phyloP scores from a whole-genome alignment of 2,329 filamentous ascomycete species.

The Claviceps africana region DNA sequence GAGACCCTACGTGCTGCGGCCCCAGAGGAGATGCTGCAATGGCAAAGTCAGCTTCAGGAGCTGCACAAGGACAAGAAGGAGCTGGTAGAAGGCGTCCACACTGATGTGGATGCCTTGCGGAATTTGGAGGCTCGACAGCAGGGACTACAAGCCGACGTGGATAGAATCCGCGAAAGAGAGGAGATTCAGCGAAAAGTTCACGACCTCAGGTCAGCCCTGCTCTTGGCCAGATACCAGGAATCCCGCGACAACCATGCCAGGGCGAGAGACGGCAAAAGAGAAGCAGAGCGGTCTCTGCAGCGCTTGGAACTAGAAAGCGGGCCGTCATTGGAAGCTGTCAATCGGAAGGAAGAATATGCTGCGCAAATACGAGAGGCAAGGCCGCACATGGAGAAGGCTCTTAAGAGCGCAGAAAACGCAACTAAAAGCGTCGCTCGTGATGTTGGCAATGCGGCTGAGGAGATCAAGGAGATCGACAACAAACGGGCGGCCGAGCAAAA shows the following conservation, averaged over 20 bases:
- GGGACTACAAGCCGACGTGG: constrained; percentile 66
- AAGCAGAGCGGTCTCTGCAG: constrained; percentile 41
- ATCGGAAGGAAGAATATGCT: constrained; percentile 55
- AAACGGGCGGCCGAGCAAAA: constrained; percentile 38
- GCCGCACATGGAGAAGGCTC: constrained; percentile 35
- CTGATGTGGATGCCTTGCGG: constrained; percentile 47
- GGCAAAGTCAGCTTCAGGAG: constrained; percentile 61
- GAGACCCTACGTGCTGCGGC: constrained; percentile 85
- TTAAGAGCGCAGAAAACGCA: constrained; percentile 39
- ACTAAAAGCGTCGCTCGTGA: constrained; percentile 31
- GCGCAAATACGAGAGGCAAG: constrained; percentile 41
- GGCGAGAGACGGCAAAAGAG: constrained; percentile 40
- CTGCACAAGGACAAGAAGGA: constrained; percentile 55
- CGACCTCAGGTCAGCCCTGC: constrained; percentile 50
- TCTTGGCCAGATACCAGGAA: constrained; percentile 50
- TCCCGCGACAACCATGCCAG: constrained; percentile 32
- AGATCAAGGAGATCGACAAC: constrained; percentile 28
- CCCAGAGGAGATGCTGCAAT: constrained; percentile 61
- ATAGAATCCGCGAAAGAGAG: constrained; percentile 64
- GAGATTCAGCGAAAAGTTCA: constrained; percentile 50
- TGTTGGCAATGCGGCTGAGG: constrained; percentile 21
- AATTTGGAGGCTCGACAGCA: constrained; percentile 60
- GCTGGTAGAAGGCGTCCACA: constrained; percentile 41
- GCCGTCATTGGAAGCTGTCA: constrained; percentile 56
- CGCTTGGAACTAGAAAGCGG: constrained; percentile 44